These are phyloP conservation scores for Simplicillium sp. DNA, from an alignment of 2,329 filamentous ascomycete genomes.

Conservation along the genomic window DNA sequence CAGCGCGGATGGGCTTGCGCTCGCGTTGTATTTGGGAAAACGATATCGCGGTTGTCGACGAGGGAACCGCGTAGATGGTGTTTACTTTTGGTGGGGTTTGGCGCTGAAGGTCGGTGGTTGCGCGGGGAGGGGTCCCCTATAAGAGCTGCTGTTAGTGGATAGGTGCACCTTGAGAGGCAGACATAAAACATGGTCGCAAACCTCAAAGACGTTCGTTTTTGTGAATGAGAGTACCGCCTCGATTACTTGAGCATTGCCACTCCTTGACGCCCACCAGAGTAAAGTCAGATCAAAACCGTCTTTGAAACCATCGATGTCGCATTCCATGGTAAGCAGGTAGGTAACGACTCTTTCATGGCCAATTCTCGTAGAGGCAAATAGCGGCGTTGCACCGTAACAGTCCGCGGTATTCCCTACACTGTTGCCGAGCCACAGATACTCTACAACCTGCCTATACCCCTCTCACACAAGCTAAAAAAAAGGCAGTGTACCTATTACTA, in stretches of 20 bases:
- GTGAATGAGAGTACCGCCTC: neutral
- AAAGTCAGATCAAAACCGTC: neutral
- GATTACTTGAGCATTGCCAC: neutral
- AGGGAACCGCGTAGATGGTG: slow-evolving; percentile 1
- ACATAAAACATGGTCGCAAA: neutral
- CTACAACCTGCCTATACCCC: neutral
- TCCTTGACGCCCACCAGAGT: slow-evolving; percentile 1
- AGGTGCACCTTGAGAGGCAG: too few relatives aligned
- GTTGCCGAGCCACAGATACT: neutral
- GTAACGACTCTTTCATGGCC: neutral
- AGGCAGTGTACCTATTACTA: neutral
- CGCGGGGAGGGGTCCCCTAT: too few relatives aligned
- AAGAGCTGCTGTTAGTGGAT: too few relatives aligned
- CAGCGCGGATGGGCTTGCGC: too few relatives aligned
- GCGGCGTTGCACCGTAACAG: neutral
- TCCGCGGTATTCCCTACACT: neutral
- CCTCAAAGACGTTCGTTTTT: neutral
- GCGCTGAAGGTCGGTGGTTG: neutral
- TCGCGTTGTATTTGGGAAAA: too few relatives aligned
- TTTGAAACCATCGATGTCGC: neutral
- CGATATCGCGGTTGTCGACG: too few relatives aligned
- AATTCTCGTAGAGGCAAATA: neutral
- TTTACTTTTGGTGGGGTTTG: slow-evolving; percentile 5
- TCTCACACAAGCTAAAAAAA: neutral
- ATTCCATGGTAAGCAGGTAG: neutral